phyloP scores from a whole-genome alignment of 75 land plant species.

The Selaginella tamariscina region DNA sequence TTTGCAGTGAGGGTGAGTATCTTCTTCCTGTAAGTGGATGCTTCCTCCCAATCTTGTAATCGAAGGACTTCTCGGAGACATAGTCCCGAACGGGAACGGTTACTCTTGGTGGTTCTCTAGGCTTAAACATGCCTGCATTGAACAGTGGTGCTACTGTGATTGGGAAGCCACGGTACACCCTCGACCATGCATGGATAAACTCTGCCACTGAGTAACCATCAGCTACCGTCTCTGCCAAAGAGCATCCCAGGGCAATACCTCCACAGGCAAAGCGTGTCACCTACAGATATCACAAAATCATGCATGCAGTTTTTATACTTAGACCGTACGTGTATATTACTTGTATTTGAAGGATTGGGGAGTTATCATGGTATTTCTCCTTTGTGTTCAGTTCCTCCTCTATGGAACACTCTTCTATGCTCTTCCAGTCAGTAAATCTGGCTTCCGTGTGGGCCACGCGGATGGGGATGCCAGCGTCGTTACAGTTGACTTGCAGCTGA shows the following conservation, averaged over 20 bases:
- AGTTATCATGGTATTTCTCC: not conserved
- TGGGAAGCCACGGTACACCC: not conserved
- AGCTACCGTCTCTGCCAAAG: not conserved
- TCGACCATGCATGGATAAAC: not conserved
- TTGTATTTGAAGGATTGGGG: not conserved
- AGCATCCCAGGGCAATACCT: not conserved
- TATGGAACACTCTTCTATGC: not conserved
- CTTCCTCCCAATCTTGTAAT: not conserved
- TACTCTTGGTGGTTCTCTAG: not conserved
- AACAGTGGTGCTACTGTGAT: not conserved
- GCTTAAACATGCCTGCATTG: not conserved
- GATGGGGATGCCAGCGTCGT: not conserved
- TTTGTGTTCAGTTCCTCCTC: not conserved
- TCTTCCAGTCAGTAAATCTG: not conserved
- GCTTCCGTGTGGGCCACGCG: not conserved
- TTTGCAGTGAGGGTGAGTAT: not conserved
- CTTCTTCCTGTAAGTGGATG: not conserved
- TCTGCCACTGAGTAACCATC: not conserved
- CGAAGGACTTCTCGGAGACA: not conserved
- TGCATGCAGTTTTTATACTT: not conserved
- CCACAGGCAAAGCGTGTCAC: slow-evolving; percentile 2
- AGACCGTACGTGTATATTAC: not conserved
- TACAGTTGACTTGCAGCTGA: slow-evolving; percentile 3
- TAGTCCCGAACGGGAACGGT: slow-evolving; percentile 7
- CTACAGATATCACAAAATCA: not conserved